Evolutionary conservation across 2,329 filamentous ascomycete species (phyloP), one percentile per base, ranked within the genome.

Genomic region (Endoconidiophora polonica): DNA sequence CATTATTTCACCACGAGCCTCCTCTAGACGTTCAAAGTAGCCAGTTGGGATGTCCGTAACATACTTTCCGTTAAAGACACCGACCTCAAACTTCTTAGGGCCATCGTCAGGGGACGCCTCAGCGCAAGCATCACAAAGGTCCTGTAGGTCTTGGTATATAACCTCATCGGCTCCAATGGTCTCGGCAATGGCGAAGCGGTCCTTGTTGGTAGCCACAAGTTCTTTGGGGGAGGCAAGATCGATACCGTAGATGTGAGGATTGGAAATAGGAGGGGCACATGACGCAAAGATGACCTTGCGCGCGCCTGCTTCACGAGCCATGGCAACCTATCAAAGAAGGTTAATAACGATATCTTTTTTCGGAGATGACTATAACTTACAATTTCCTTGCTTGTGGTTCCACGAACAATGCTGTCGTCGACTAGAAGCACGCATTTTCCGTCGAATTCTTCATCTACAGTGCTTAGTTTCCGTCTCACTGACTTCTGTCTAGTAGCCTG

Each of bases 11-110:
- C 81, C 83, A 48, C 85, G 73, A 16, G 87, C 65, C 52, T 73
- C 68, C 64, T 86, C 81, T 4, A 93, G 70, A 58, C 86, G 84
- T 56, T 85, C 77, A 57, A 95, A 91, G 66, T 95, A 95, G 37
- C 75, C 79, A 5, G 79, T 73, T 1, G 81, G 76, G 1, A 95
- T 83, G 0, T 78, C 77, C 0, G 90, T 95, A 54, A 85, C 72
- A 64, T 95, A 95, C 55, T 79, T 77, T 43, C 90, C 90, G 60
- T 80, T 86, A 68, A 96, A 95, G 6, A 95, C 88, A 49, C 90
- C 88, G 2, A 93, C 79, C 61, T 96, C 90, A 57, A 95, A 95
- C 50, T 81, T 70, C 6, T 70, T 70, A 54, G 74, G 65, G 50
- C 73, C 67, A 46, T 78, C 73, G 54, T 77, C 79, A 4, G 48